Conservation (phyloP, 2,329 filamentous ascomycete genomes). For the Colletotrichum eremochloae region DNA sequence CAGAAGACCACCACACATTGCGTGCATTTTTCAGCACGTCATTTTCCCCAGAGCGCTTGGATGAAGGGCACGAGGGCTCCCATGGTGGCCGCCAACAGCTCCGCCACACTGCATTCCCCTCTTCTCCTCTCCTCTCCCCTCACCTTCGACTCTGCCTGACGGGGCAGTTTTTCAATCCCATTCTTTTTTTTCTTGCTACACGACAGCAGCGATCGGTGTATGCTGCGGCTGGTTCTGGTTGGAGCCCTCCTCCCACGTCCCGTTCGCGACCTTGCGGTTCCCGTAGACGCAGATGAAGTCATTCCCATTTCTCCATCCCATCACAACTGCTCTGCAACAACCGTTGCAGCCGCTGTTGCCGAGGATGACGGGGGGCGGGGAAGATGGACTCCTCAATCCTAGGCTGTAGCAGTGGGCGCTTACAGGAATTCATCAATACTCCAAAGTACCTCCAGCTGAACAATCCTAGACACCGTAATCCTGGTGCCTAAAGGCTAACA, state of each 20-base stretch:
- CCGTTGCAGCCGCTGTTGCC: constrained; percentile 22
- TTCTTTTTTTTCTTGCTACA: background rate
- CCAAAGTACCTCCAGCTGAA: constrained; percentile 30
- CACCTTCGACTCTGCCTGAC: constrained; percentile 30
- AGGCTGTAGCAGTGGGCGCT: constrained; percentile 1
- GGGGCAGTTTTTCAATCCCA: constrained; percentile 23
- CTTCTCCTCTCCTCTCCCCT: no score
- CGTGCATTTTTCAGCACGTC: constrained; percentile 22
- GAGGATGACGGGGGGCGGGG: constrained; percentile 6
- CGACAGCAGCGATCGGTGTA: background rate
- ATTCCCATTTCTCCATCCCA: constrained; percentile 4
- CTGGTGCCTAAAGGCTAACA: background rate
- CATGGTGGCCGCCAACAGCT: constrained; percentile 2
- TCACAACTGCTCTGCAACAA: background rate
- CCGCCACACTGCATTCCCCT: constrained; percentile 21
- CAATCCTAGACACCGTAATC: background rate
- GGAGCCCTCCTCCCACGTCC: background rate
- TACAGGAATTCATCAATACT: background rate
- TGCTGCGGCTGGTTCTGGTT: constrained; percentile 6
- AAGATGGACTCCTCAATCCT: background rate
- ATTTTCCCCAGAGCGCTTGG: constrained; percentile 5
- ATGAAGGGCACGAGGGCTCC: constrained; percentile 14
- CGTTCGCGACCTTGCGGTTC: background rate
- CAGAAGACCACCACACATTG: constrained; percentile 1
- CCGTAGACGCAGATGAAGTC: constrained; percentile 16